Evolutionary conservation across 257 asterid genomes (phyloP).

Genomic region (Fraxinus cuspidata): DNA sequence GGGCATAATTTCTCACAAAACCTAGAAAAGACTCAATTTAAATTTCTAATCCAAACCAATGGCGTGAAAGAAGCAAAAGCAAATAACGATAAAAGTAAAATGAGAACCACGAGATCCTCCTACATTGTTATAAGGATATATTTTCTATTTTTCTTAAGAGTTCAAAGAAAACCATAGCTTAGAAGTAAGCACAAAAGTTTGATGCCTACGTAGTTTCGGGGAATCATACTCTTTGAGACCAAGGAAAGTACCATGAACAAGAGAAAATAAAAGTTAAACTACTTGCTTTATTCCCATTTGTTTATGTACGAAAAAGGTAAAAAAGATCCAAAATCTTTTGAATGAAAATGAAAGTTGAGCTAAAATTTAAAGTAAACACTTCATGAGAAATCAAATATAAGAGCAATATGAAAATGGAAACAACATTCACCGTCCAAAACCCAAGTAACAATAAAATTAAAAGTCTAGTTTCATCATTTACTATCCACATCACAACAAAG

Average conservation of each 20-base stretch:
- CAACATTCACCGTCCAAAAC: no score
- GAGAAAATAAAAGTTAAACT: neutral
- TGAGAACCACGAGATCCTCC: neutral
- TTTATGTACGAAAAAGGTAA: no score
- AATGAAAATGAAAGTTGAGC: no score
- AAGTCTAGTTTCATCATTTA: no score
- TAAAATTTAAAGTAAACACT: no score
- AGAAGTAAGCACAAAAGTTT: neutral
- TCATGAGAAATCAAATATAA: no score
- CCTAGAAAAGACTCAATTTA: neutral
- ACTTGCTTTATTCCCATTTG: neutral
- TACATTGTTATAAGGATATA: neutral
- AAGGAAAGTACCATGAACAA: neutral
- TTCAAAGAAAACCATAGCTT: neutral
- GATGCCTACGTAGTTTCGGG: neutral
- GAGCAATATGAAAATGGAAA: no score
- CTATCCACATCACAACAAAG: no score
- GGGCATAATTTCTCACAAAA: neutral
- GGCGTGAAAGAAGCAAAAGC: neutral
- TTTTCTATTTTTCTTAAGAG: neutral
- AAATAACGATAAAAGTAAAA: neutral
- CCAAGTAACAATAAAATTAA: no score
- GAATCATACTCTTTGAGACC: neutral
- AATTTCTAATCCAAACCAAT: neutral
- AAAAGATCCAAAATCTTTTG: no score